Evolutionary conservation across 106 monocot species (phyloP).

Genomic region (Platanthera zijinensis): DNA sequence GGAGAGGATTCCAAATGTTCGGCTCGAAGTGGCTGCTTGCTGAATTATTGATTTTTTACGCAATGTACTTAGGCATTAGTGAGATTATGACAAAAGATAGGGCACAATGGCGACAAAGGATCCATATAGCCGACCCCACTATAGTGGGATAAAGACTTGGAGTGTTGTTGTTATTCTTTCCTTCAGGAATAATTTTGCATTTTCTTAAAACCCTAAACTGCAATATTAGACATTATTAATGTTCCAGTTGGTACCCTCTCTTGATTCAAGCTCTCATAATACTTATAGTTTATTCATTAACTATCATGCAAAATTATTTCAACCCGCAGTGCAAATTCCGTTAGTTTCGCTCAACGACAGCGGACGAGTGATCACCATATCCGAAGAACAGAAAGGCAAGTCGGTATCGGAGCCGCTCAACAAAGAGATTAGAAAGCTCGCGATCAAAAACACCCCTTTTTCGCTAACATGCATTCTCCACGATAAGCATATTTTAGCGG

Average conservation of each 20-base stretch:
- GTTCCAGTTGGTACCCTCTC: neutral
- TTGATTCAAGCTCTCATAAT: neutral
- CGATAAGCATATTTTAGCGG: slow-evolving; percentile 63
- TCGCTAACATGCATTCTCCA: slow-evolving; percentile 83
- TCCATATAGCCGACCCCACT: no score
- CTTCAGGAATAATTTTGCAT: no score
- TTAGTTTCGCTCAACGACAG: slow-evolving; percentile 84
- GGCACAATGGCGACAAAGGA: no score
- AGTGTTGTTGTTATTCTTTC: no score
- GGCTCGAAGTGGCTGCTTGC: no score
- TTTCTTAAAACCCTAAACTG: neutral
- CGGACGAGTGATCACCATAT: slow-evolving; percentile 66
- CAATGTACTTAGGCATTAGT: no score
- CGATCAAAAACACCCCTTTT: slow-evolving; percentile 44
- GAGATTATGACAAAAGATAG: no score
- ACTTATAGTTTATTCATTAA: neutral
- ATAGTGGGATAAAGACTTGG: no score
- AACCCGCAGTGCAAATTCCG: slow-evolving; percentile 81
- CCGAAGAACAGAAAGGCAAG: slow-evolving; percentile 42
- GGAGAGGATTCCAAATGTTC: no score
- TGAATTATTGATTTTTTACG: no score
- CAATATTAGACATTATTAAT: neutral
- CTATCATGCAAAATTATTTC: neutral
- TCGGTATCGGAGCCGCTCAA: slow-evolving; percentile 59
- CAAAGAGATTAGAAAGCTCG: slow-evolving; percentile 80